These are phyloP conservation scores for Serpula lacrymans DNA, from an alignment of 768 basidiomycete species.

Conservation along the genomic window DNA sequence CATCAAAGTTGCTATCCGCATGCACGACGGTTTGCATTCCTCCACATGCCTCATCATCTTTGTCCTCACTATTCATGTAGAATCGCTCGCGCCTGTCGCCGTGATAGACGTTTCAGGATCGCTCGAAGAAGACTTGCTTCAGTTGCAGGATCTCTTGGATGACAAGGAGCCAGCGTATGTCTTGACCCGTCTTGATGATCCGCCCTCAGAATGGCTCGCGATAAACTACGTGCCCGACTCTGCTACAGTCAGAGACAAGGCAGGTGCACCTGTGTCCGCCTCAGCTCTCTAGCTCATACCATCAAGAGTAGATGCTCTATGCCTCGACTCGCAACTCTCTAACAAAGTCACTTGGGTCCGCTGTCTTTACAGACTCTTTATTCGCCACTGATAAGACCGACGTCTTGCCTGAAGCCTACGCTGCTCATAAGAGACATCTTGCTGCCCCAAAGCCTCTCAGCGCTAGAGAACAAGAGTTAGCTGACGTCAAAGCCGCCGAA, in stretches of 20 bases:
- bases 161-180: constrained; percentile 72
- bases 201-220: constrained; percentile 64
- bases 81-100: constrained; percentile 61
- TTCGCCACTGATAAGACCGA: constrained; percentile 76
- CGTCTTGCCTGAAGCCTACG: constrained; percentile 65
- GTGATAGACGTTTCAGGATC: constrained; percentile 47
- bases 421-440: constrained; percentile 65
- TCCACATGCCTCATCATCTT: constrained; percentile 6
- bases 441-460: constrained; percentile 81
- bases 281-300: neutral
- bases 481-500: constrained; percentile 74
- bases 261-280: constrained; percentile 19
- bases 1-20: constrained; percentile 74
- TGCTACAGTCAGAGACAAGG: constrained; percentile 82
- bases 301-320: constrained; percentile 70
- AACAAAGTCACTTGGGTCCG: constrained; percentile 70
- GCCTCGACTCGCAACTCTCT: constrained; percentile 73
- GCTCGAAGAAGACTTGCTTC: constrained; percentile 58
- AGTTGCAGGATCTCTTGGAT: constrained; percentile 55
- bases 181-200: constrained; percentile 59
- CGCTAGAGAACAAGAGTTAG: constrained; percentile 78
- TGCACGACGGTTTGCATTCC: constrained; percentile 61
- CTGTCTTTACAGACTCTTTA: constrained; percentile 67
- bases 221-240: constrained; percentile 81
- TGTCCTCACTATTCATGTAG: constrained; percentile 39